Evolutionary conservation across 2,329 filamentous ascomycete species (phyloP), one percentile per base, ranked within the genome.

Genomic region (Rhynchosporium agropyri): DNA sequence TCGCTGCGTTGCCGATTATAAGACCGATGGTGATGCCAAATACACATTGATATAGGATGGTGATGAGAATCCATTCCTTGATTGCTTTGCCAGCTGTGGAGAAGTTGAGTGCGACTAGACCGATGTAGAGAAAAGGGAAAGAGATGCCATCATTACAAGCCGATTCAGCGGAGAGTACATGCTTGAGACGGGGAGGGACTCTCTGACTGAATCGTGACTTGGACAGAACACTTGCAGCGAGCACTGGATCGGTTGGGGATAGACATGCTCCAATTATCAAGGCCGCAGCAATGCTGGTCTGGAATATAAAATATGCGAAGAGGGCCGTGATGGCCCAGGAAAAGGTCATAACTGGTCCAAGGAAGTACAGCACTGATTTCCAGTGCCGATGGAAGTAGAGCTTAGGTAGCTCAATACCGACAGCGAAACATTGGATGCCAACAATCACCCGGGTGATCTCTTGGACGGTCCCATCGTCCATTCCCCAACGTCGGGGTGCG

Each of bases 381-480:
- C 70, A 72, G 64, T 73, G 71, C 28, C 71, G 38, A 1, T 58
- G 59, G 50, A 75, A 74, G 57, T 74, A 74, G 50, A 64, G 63
- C 29, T 73, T 83, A 26, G 88, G 88, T 77, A 90, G 79, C 76
- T 89, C 88, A 74, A 90, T 87, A 7, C 88, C 88, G 28, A 90
- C 84, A 69, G 87, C 87, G 71, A 90, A 90, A 80, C 88, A 90
- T 79, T 90, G 87, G 36, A 90, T 86, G 56, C 89, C 87, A 46
- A 90, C 79, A 59, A 90, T 87, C 61, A 90, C 86, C 64, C 88
- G 83, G n/a, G 87, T 87, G 73, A 88, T 87, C 69, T 90, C 88
- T 38, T 89, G 80, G 0, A 87, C 88, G 68, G 89, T 86, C 68
- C 87, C 81, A 70, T 89, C 87, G 50, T 84, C 80, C 65, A 89